Conservation (phyloP, 306 rosid species). For the Lathyrus oleraceus region DNA sequence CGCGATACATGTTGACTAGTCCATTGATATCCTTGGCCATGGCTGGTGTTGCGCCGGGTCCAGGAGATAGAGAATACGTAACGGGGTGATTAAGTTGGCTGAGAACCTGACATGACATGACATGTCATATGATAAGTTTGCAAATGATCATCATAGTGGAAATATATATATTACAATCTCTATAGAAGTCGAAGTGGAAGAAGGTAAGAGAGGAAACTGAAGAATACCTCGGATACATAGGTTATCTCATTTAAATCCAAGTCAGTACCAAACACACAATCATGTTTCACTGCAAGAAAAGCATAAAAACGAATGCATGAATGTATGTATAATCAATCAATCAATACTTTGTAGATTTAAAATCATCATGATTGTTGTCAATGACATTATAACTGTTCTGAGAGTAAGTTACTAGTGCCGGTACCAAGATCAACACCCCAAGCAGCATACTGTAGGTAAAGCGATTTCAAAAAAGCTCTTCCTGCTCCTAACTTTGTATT, state of each 20-base stretch:
- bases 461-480: slow-evolving; percentile 83
- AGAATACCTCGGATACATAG: slow-evolving; percentile 71
- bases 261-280: slow-evolving; percentile 94
- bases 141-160: slow-evolving; percentile 3
- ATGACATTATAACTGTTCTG: slow-evolving; percentile 16
- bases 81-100: slow-evolving; percentile 63
- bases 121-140: slow-evolving; percentile 22
- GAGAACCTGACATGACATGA: slow-evolving; percentile 56
- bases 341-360: neutral
- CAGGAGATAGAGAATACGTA: slow-evolving; percentile 87
- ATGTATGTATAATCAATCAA: slow-evolving; percentile 1
- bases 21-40: slow-evolving; percentile 75
- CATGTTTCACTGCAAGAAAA: slow-evolving; percentile 79
- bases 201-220: slow-evolving; percentile 4
- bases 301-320: slow-evolving; percentile 15
- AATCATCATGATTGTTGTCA: slow-evolving; percentile 13
- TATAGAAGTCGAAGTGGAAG: slow-evolving; percentile 1
- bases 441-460: slow-evolving; percentile 74
- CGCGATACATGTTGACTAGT: slow-evolving; percentile 82
- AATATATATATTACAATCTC: slow-evolving; percentile 2
- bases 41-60: slow-evolving; percentile 72
- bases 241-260: slow-evolving; percentile 76
- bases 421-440: slow-evolving; percentile 99
- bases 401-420: slow-evolving; percentile 20
- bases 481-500: slow-evolving; percentile 79